phyloP scores from a whole-genome alignment of 768 basidiomycete genomes.

The Phanerochaete carnosa region DNA sequence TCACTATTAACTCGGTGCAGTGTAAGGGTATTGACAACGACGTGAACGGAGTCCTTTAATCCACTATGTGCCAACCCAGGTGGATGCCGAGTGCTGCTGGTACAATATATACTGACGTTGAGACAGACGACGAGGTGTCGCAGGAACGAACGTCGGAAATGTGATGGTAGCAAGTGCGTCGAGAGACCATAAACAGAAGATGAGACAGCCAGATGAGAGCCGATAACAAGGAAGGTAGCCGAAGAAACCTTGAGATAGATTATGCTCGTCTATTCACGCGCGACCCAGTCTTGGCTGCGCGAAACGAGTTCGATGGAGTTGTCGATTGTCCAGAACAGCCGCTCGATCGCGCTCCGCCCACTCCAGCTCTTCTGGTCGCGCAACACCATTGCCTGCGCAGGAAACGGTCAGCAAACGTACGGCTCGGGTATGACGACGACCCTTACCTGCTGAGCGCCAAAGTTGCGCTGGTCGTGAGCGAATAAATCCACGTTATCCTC shows the following conservation, averaged over 20 bases:
- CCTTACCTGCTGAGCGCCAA: constrained; percentile 92
- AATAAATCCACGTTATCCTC: constrained; percentile 91
- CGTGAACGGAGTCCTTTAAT: neutral
- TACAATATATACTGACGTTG: neutral
- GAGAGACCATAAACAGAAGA: neutral
- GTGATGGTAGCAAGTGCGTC: neutral
- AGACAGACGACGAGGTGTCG: constrained; percentile 5
- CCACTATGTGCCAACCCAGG: neutral
- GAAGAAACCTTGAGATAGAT: neutral
- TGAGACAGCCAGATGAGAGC: neutral
- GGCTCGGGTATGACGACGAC: neutral
- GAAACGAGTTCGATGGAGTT: constrained; percentile 85
- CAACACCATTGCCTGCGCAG: constrained; percentile 83
- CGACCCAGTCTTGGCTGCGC: constrained; percentile 83
- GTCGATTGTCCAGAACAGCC: constrained; percentile 90
- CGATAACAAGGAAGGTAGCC: neutral
- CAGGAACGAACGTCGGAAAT: neutral
- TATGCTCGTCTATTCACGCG: constrained; percentile 18
- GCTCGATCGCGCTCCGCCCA: constrained; percentile 84
- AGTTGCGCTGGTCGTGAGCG: constrained; percentile 91
- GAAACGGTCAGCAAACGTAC: neutral
- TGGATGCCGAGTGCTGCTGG: constrained; percentile 2
- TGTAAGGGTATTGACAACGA: neutral
- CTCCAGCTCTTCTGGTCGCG: constrained; percentile 97
- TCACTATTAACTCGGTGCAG: neutral